Conservation (phyloP, 2,329 filamentous ascomycete species). For the Botryotinia narcissicola region DNA sequence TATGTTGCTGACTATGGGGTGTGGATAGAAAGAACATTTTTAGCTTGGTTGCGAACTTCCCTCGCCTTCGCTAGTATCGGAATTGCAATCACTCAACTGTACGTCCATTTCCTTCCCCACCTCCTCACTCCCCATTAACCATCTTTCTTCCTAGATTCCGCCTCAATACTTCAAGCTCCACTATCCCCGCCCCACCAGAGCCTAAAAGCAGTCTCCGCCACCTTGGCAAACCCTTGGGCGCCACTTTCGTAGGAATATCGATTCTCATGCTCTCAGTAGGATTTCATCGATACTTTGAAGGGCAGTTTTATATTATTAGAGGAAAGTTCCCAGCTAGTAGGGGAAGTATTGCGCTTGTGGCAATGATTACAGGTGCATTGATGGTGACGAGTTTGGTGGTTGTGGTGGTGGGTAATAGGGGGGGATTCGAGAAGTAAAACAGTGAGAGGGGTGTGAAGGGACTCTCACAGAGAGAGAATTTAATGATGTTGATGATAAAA, state of each 20-base stretch:
- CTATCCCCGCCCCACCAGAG: slow-evolving; percentile 24
- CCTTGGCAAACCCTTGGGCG: slow-evolving; percentile 71
- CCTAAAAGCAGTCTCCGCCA: slow-evolving; percentile 50
- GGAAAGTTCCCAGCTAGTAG: slow-evolving; percentile 79
- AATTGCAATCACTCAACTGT: slow-evolving; percentile 76
- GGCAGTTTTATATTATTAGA: slow-evolving; percentile 74
- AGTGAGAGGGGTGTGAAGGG: neutral
- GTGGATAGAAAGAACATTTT: slow-evolving; percentile 70
- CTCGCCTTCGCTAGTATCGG: slow-evolving; percentile 80
- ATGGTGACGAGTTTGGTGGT: slow-evolving; percentile 61
- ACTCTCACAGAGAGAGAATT: neutral
- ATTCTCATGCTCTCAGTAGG: slow-evolving; percentile 74
- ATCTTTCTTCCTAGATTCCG: slow-evolving; percentile 52
- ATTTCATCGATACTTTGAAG: slow-evolving; percentile 75
- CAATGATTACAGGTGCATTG: slow-evolving; percentile 60
- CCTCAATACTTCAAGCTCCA: slow-evolving; percentile 64
- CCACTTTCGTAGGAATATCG: slow-evolving; percentile 72
- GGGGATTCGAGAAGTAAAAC: neutral
- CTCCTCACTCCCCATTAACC: neutral
- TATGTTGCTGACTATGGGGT: neutral
- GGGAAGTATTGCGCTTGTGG: slow-evolving; percentile 70
- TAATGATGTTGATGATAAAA: neutral
- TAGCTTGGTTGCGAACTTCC: slow-evolving; percentile 81
- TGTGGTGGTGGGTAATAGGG: slow-evolving; percentile 48
- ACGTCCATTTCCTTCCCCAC: slow-evolving; percentile 6